Percentiles rank a stretch among this genome's conserved stretches.
Conservation (phyloP, 192 early-diverging fungal genomes). For the Chytriomyces sp. region DNA sequence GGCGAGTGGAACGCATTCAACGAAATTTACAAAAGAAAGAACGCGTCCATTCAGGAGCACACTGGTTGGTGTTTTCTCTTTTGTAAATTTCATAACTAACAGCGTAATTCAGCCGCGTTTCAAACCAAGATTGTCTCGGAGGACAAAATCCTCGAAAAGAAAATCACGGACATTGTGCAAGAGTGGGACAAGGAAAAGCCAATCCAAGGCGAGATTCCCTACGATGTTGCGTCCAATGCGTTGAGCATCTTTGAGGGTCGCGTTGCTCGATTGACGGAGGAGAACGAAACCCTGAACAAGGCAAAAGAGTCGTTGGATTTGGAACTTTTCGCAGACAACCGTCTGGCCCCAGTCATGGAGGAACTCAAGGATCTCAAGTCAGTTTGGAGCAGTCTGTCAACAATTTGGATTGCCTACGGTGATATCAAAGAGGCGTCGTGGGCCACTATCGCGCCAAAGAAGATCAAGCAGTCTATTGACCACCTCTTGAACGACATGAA, state of each 20-base stretch:
- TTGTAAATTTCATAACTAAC: slow-evolving; percentile 2
- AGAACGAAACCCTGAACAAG: slow-evolving; percentile 81
- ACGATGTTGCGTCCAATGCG: slow-evolving; percentile 78
- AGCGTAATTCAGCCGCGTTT: slow-evolving; percentile 80
- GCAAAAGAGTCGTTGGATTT: slow-evolving; percentile 95
- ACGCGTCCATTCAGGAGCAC: slow-evolving; percentile 91
- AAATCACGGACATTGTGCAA: slow-evolving; percentile 74
- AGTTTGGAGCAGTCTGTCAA: slow-evolving; percentile 85
- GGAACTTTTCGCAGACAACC: slow-evolving; percentile 66
- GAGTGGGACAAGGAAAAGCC: slow-evolving; percentile 98
- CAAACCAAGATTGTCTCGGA: slow-evolving; percentile 95
- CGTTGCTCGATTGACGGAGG: slow-evolving; percentile 77
- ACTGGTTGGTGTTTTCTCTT: slow-evolving; percentile 60
- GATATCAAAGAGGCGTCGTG: slow-evolving; percentile 89
- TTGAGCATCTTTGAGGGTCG: slow-evolving; percentile 85
- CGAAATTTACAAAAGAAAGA: slow-evolving; percentile 90
- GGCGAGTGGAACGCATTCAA: slow-evolving; percentile 98
- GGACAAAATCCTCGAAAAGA: slow-evolving; percentile 83
- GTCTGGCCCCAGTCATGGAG: slow-evolving; percentile 83
- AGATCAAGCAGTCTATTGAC: slow-evolving; percentile 86
- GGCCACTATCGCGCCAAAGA: slow-evolving; percentile 85
- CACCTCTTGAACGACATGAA: slow-evolving; percentile 77
- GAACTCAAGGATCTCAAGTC: slow-evolving; percentile 89
- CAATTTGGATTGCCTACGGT: slow-evolving; percentile 80
- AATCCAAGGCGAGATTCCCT: slow-evolving; percentile 88